Conservation (phyloP, 2,329 filamentous ascomycete genomes). For the Aspergillus novoparasiticus region DNA sequence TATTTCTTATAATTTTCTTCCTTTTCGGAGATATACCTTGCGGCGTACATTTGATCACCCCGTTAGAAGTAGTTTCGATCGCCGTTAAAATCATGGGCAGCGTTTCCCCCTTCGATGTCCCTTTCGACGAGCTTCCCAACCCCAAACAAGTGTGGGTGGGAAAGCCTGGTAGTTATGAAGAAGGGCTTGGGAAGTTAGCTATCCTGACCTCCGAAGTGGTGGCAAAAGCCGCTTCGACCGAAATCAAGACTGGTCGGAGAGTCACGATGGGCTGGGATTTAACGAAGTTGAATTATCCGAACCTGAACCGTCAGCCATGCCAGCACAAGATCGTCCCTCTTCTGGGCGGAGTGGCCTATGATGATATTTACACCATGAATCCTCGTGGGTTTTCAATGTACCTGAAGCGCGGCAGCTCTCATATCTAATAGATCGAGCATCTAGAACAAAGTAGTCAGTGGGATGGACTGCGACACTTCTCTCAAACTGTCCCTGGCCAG, state of each 20-base stretch:
- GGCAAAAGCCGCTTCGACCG: slow-evolving; percentile 49
- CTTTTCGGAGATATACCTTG: not conserved
- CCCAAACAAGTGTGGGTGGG: slow-evolving; percentile 53
- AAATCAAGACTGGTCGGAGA: slow-evolving; percentile 56
- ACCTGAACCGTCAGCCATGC: slow-evolving; percentile 55
- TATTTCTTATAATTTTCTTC: not conserved
- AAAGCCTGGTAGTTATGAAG: slow-evolving; percentile 49
- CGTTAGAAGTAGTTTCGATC: not conserved
- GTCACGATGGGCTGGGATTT: slow-evolving; percentile 60
- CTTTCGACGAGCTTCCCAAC: slow-evolving; percentile 52
- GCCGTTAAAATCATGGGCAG: slow-evolving; percentile 5
- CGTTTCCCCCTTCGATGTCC: slow-evolving; percentile 29
- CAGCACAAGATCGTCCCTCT: slow-evolving; percentile 55
- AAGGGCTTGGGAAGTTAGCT: slow-evolving; percentile 56
- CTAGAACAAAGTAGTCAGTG: slow-evolving; percentile 54
- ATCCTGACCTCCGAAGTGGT: slow-evolving; percentile 58
- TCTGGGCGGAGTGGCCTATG: slow-evolving; percentile 51
- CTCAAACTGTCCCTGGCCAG: slow-evolving; percentile 42
- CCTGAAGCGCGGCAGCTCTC: not conserved
- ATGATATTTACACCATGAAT: slow-evolving; percentile 55
- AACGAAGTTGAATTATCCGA: slow-evolving; percentile 58
- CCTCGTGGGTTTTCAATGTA: slow-evolving; percentile 40
- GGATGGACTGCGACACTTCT: slow-evolving; percentile 56
- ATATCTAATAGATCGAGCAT: not conserved
- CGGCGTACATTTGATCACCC: not conserved